Conservation (phyloP, 192 early-diverging fungal species). For the Podila epigama region DNA sequence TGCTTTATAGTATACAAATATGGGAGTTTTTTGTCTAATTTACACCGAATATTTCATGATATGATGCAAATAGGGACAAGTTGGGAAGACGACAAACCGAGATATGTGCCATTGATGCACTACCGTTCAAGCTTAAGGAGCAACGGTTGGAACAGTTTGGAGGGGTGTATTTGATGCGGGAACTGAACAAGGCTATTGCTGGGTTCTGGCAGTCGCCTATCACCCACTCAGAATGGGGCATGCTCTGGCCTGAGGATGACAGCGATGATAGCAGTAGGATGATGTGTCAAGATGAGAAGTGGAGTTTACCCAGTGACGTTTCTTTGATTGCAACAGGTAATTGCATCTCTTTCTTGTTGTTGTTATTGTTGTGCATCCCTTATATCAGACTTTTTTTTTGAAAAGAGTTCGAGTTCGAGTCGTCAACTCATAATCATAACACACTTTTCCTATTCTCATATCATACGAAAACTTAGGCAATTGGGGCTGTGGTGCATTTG, state of each 20-base stretch:
- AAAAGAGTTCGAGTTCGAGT: neutral
- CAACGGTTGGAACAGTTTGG: slow-evolving; percentile 24
- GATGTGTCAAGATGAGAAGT: neutral
- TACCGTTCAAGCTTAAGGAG: slow-evolving; percentile 17
- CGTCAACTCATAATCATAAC: neutral
- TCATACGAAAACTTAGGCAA: too few species aligned
- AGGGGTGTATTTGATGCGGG: slow-evolving; percentile 13
- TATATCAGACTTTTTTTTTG: neutral
- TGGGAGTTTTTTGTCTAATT: too few species aligned
- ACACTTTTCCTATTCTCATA: neutral
- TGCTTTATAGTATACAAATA: neutral
- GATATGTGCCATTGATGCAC: slow-evolving; percentile 44
- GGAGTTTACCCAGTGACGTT: neutral
- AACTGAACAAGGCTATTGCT: slow-evolving; percentile 36
- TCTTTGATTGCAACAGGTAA: slow-evolving; percentile 37
- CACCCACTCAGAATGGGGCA: slow-evolving; percentile 32
- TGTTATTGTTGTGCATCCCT: neutral
- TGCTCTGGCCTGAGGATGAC: slow-evolving; percentile 16
- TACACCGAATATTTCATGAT: neutral
- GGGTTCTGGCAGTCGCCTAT: slow-evolving; percentile 38
- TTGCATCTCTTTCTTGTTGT: neutral
- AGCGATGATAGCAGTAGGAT: too few species aligned
- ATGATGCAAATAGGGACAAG: slow-evolving; percentile 7
- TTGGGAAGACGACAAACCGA: slow-evolving; percentile 37
- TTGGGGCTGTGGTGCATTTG: slow-evolving; percentile 49